These are phyloP conservation scores for Aegilops sharonensis DNA, from an alignment of 176 grass and related monocot species.

Conservation along the genomic window DNA sequence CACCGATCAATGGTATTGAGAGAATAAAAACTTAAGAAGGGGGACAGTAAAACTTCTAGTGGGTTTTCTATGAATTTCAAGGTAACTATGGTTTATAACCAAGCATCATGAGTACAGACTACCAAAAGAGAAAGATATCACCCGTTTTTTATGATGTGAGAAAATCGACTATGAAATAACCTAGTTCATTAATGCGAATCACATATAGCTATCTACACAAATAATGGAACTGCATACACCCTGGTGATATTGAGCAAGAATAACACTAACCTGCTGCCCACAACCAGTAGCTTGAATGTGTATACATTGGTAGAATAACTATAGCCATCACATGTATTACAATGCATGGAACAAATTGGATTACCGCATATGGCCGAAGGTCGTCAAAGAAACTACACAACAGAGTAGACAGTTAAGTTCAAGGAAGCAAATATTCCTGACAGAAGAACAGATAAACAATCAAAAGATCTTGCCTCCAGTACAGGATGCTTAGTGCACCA, in stretches of 20 bases:
- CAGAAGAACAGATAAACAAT: neutral
- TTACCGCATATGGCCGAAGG: conserved; percentile 67
- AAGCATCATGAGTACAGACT: neutral
- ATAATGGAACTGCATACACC: too few species aligned
- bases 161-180: neutral
- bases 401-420: neutral
- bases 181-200: neutral
- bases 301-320: too few species aligned
- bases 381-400: conserved; percentile 81
- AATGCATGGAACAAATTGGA: too few species aligned
- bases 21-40: neutral
- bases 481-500: conserved; percentile 92
- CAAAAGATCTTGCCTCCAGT: conserved; percentile 72
- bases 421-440: neutral
- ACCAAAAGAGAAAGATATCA: neutral
- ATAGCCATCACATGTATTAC: too few species aligned
- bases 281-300: too few species aligned
- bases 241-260: too few species aligned
- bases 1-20: neutral
- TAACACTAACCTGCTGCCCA: too few species aligned
- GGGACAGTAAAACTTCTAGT: neutral
- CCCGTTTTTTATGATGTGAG: neutral
- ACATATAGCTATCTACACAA: too few species aligned
- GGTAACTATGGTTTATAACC: neutral
- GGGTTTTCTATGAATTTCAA: neutral